These are phyloP conservation scores for Aspergillus sp. DNA, from an alignment of 2,329 filamentous ascomycete genomes.

Conservation along the genomic window DNA sequence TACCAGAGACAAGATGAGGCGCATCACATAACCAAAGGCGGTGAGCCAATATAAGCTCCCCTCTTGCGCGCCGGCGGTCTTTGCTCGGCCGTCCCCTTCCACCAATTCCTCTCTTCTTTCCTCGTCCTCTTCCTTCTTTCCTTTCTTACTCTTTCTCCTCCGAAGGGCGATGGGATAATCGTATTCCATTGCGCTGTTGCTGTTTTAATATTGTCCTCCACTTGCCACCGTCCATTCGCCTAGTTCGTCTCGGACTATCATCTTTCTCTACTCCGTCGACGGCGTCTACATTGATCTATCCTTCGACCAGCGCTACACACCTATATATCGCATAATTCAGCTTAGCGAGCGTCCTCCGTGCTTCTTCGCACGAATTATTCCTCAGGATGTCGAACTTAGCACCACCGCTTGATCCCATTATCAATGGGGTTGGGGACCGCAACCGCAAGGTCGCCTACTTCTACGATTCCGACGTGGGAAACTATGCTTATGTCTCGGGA, in stretches of 20 bases:
- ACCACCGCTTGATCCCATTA: conserved; percentile 50
- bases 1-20: not conserved
- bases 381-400: conserved; percentile 46
- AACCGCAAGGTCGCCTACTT: conserved; percentile 93
- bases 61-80: conserved; percentile 16
- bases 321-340: not conserved
- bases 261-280: not conserved
- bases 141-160: not conserved
- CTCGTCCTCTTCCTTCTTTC: conserved; percentile 4
- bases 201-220: not conserved
- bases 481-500: conserved; percentile 87
- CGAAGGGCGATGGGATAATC: not conserved
- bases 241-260: not conserved
- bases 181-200: not conserved
- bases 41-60: conserved; percentile 11
- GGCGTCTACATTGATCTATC: not conserved
- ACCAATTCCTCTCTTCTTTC: conserved; percentile 7
- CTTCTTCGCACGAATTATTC: conserved; percentile 1
- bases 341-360: conserved; percentile 7
- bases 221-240: not conserved
- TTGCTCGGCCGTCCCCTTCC: conserved; percentile 19
- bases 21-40: conserved; percentile 20
- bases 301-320: not conserved
- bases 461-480: conserved; percentile 96
- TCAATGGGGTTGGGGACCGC: conserved; percentile 45